Evolutionary conservation across 2,329 filamentous ascomycete species (phyloP).

Genomic region (Ilyonectria robusta): DNA sequence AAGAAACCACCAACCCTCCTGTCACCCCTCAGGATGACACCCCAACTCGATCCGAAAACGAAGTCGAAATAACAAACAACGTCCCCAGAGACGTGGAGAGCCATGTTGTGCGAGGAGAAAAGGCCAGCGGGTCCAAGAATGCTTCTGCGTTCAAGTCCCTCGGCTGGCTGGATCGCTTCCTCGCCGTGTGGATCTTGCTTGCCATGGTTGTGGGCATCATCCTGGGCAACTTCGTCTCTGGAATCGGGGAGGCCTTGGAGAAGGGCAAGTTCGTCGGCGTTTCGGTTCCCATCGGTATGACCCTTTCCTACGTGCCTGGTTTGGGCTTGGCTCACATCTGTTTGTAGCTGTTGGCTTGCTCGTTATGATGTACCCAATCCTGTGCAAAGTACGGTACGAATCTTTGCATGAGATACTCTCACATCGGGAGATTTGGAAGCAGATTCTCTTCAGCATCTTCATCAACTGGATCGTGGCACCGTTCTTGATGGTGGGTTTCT

Average conservation of each 20-base stretch:
- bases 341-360: conserved; percentile 79
- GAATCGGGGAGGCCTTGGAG: conserved; percentile 73
- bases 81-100: conserved; percentile 27
- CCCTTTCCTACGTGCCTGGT: background rate
- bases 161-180: conserved; percentile 72
- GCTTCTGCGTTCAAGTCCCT: conserved; percentile 67
- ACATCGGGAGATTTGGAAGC: conserved; percentile 78
- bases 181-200: conserved; percentile 82
- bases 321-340: background rate
- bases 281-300: conserved; percentile 75
- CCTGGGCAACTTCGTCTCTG: conserved; percentile 80
- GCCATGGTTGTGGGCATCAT: conserved; percentile 84
- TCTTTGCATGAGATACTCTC: conserved; percentile 77
- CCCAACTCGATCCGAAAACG: conserved; percentile 12
- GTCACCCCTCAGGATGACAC: conserved; percentile 3
- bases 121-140: background rate
- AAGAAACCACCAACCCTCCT: background rate
- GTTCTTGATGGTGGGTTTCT: conserved; percentile 77
- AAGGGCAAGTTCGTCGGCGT: conserved; percentile 80
- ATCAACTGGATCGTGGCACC: conserved; percentile 89
- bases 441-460: conserved; percentile 82
- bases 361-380: conserved; percentile 95
- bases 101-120: background rate
- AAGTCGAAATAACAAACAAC: conserved; percentile 1
- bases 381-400: conserved; percentile 89